Evolutionary conservation across 768 basidiomycete species (phyloP).

Genomic region (Coprinopsis marcescibilis): DNA sequence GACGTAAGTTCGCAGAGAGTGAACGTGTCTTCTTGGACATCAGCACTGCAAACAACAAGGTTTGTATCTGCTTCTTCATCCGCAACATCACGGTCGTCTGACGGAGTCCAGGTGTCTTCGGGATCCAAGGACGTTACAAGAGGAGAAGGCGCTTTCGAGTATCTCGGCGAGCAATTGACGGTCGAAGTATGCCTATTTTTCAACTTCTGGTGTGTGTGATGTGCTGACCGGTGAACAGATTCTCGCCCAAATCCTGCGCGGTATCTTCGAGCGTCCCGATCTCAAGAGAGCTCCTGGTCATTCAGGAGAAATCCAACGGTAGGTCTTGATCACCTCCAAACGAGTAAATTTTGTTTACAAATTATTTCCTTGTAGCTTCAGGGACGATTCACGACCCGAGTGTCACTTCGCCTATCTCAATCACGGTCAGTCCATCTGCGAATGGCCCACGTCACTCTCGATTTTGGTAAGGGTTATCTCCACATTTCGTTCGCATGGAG

Average conservation of each 20-base stretch:
- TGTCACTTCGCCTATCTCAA: slow-evolving; percentile 54
- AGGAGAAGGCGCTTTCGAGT: slow-evolving; percentile 12
- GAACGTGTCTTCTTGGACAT: slow-evolving; percentile 62
- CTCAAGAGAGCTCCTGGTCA: slow-evolving; percentile 62
- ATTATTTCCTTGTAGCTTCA: slow-evolving; percentile 36
- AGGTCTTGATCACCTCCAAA: slow-evolving; percentile 5
- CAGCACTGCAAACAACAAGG: slow-evolving; percentile 49
- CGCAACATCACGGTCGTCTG: not conserved
- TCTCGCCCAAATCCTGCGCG: slow-evolving; percentile 57
- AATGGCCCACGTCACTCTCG: slow-evolving; percentile 67
- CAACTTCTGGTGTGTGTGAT: too few relatives aligned
- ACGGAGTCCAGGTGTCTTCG: not conserved
- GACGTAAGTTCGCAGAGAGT: slow-evolving; percentile 36
- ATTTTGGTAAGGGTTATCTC: slow-evolving; percentile 19
- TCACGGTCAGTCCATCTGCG: slow-evolving; percentile 37
- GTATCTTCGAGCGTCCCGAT: slow-evolving; percentile 51
- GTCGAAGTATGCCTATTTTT: too few relatives aligned
- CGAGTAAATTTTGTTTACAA: not conserved
- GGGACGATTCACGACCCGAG: slow-evolving; percentile 40
- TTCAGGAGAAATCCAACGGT: slow-evolving; percentile 60
- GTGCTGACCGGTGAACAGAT: too few relatives aligned
- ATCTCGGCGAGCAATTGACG: slow-evolving; percentile 46
- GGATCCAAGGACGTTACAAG: not conserved
- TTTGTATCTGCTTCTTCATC: slow-evolving; percentile 27
- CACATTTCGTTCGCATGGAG: not conserved